Base-by-base conservation (phyloP, 768 basidiomycete species). In the Goffeauzyma gilvescens region DNA sequence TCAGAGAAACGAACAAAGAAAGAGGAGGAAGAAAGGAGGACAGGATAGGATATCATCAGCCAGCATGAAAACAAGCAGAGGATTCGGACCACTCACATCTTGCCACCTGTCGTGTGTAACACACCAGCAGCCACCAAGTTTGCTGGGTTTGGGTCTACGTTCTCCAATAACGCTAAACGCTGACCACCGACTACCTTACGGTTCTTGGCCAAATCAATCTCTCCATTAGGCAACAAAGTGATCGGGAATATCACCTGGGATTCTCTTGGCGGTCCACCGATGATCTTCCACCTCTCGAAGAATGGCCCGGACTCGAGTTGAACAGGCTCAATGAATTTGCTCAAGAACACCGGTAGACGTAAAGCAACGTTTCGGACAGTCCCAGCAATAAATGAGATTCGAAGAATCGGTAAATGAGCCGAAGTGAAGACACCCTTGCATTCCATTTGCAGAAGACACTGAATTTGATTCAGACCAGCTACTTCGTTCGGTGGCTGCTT, bases 201-300 rank as follows among this genome's bases (percentile, higher is more conserved):
- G 55, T 93, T 71, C 58, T 73, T 79, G 10, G 68, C 69, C 8
- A 79, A 53, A 58, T 96, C 82, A 32, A 95, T 68, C 45, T 81
- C 75, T 8, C 82, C 83, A 2, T 50, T 24, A 13, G 66, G 66
- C 32, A 73, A 75, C 18, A 93, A 66, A 24, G 66, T 60, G 45
- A 96, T 77, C 0, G 85, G 78, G 64, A 93, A 93, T 42, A 98
- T 71, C 35, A 66, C 62, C 60, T 98, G 93, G 21, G 81, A 75
- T 67, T 98, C 93, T 38, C 89, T 74, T 22, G 93, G 93, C 10
- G 85, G 71, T 1, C 93, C 93, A 6, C 93, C 93, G 39, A 96
- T 96, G 53, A 93, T 66, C 63, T 86, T 89, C 93, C 93, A 98
- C 39, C 93, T 71, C 63, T 95, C 89, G 65, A 96, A 98, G 71